Base-by-base conservation (phyloP, 2,329 filamentous ascomycete genomes). In the Ascochyta pisi region DNA sequence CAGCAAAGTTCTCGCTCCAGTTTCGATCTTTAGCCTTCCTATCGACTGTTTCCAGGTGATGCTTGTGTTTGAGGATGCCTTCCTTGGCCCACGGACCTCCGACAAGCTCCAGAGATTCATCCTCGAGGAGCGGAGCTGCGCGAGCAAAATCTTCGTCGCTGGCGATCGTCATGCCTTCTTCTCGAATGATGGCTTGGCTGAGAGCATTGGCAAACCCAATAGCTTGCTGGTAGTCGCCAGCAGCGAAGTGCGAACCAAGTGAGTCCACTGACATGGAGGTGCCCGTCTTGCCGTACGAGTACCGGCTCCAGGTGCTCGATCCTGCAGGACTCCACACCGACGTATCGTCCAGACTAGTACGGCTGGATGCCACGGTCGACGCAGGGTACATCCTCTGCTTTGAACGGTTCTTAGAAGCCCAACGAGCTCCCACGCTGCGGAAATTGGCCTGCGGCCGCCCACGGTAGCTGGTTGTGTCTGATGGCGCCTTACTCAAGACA, bases 41-140 rank as follows among this genome's bases (percentile, higher is more conserved):
- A 64, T 96, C 93, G 33, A 92, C 83, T 4, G 91, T 87, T 73
- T 98, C 94, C 3, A 98, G 83, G 70, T 98, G 94, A 74, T 97
- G 94, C 77, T 98, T 98, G 79, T 99, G 94, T 65, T 94, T 94
- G 19, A 98, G 82, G 66, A 96, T 91, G 60, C 95, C 95, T 77
- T 99, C 95, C 77, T 99, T 99, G 26, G 96, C 89, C 95, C 95
- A 99, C 0, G 95, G 95, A n/a, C 95, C 91, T 23, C 95, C 95
- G 10, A 90, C 87, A 35, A 99, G 86, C 70, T 96, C 93, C 12
- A 99, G 83, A 0, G 89, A 92, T 69, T 99, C 95, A 68, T 98
- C 95, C 68, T 97, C 94, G 0, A 98, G 85, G 9, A 97, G 79
- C 24, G 89, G 86, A 5, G 84, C 81, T 1, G 80, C 79, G 43